phyloP scores from a whole-genome alignment of 805 yeast genomes.

The Spathaspora arborariae region DNA sequence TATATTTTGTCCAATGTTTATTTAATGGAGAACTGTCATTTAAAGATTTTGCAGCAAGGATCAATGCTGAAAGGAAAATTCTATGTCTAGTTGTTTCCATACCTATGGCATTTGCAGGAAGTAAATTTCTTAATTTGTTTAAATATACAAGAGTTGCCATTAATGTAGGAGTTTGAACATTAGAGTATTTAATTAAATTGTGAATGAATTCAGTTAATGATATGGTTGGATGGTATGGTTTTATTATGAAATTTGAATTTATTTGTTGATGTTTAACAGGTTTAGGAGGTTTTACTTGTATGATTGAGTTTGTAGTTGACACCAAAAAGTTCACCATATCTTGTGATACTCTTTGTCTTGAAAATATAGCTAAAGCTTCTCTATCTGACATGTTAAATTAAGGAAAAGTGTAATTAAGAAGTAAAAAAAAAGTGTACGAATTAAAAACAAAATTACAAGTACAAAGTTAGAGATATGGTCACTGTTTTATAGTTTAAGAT shows the following conservation, averaged over 20 bases:
- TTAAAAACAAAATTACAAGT: not conserved
- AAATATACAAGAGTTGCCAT: constrained; percentile 90
- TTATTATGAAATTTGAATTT: constrained; percentile 9
- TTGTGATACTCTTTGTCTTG: constrained; percentile 51
- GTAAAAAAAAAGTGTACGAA: not conserved
- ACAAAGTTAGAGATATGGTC: not conserved
- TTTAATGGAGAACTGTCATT: constrained; percentile 94
- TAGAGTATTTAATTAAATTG: constrained; percentile 70
- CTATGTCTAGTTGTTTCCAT: constrained; percentile 92
- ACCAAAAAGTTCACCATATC: constrained; percentile 60
- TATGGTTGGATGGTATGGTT: constrained; percentile 17
- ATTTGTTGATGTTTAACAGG: not conserved
- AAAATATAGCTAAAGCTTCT: constrained; percentile 51
- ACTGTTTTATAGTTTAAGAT: not conserved
- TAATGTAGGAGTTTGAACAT: constrained; percentile 91
- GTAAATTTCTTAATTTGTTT: constrained; percentile 66
- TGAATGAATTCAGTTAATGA: constrained; percentile 62
- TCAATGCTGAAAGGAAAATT: constrained; percentile 83
- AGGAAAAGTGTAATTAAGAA: not conserved
- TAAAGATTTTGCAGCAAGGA: constrained; percentile 85
- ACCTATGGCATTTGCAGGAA: constrained; percentile 88
- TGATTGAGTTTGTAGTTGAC: constrained; percentile 54
- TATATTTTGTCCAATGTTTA: constrained; percentile 93
- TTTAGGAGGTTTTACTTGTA: constrained; percentile 35
- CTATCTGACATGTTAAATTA: constrained; percentile 22